Percentiles rank a stretch among this genome's conserved stretches.
These are phyloP conservation scores for Dovyalis caffra DNA, from an alignment of 345 rosid genomes.

Conservation along the genomic window DNA sequence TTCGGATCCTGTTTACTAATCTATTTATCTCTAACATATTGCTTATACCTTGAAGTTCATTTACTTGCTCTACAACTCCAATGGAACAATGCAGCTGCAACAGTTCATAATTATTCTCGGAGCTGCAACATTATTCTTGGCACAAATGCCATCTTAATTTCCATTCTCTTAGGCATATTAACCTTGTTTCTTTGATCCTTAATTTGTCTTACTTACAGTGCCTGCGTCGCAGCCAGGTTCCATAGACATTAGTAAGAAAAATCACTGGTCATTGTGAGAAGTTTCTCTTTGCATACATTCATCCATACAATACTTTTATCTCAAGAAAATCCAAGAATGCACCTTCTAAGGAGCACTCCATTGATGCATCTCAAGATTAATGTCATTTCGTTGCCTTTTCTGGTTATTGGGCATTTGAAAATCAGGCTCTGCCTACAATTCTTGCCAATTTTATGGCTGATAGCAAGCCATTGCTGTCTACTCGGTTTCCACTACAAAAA, in stretches of 20 bases:
- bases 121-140: slow-evolving; percentile 29
- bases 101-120: slow-evolving; percentile 51
- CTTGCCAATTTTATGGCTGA: neutral
- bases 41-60: no score
- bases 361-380: slow-evolving; percentile 29
- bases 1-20: no score
- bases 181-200: slow-evolving; percentile 48
- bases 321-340: slow-evolving; percentile 47
- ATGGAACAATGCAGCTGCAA: slow-evolving; percentile 26
- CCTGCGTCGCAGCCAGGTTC: slow-evolving; percentile 42
- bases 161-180: slow-evolving; percentile 60
- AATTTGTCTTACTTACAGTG: slow-evolving; percentile 47
- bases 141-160: slow-evolving; percentile 68
- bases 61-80: no score
- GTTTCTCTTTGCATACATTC: neutral
- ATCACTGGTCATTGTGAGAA: neutral
- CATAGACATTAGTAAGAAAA: slow-evolving; percentile 35
- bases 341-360: slow-evolving; percentile 42
- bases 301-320: neutral
- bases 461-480: neutral
- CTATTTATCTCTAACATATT: no score
- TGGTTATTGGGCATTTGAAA: neutral
- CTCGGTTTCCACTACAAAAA: no score
- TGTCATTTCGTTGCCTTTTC: neutral
- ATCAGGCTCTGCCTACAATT: neutral